A percentile compares a stretch with the other conserved stretches of the same genome.
Evolutionary conservation across 2,329 filamentous ascomycete genomes (phyloP).

Genomic region (Pseudogymnoascus sp.): DNA sequence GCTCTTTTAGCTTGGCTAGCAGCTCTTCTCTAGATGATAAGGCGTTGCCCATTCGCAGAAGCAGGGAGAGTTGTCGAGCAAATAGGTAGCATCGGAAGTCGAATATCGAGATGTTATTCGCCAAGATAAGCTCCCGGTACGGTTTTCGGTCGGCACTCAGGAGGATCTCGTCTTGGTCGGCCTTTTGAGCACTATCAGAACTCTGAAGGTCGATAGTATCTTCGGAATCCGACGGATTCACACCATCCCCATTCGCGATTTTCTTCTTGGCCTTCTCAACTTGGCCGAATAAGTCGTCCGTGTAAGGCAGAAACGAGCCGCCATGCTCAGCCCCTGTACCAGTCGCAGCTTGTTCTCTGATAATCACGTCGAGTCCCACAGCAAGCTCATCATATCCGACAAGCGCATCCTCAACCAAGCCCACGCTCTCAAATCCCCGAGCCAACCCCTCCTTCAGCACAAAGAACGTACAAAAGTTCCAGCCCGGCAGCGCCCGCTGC

Average conservation of each 20-base stretch:
- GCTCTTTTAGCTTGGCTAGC: slow-evolving; percentile 52
- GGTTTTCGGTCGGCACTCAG: slow-evolving; percentile 62
- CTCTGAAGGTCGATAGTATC: slow-evolving; percentile 46
- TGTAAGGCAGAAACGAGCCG: slow-evolving; percentile 62
- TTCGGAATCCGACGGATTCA: slow-evolving; percentile 27
- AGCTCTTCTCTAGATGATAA: slow-evolving; percentile 55
- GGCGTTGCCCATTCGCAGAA: slow-evolving; percentile 75
- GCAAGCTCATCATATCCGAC: slow-evolving; percentile 92
- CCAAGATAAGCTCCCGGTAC: slow-evolving; percentile 85
- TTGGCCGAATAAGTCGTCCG: slow-evolving; percentile 60
- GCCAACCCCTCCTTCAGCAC: slow-evolving; percentile 93
- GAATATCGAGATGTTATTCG: slow-evolving; percentile 91
- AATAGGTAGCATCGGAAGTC: slow-evolving; percentile 95
- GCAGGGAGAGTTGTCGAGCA: slow-evolving; percentile 72
- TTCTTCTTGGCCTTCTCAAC: slow-evolving; percentile 45
- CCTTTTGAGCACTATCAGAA: slow-evolving; percentile 27
- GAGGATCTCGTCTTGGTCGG: slow-evolving; percentile 47
- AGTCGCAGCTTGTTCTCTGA: slow-evolving; percentile 61
- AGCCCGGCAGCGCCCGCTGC: slow-evolving; percentile 79
- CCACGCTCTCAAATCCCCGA: slow-evolving; percentile 90
- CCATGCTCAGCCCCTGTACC: slow-evolving; percentile 58
- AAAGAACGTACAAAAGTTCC: slow-evolving; percentile 99
- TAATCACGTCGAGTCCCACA: slow-evolving; percentile 73
- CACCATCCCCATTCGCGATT: slow-evolving; percentile 29
- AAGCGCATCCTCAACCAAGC: slow-evolving; percentile 87